phyloP scores from a whole-genome alignment of 2,329 filamentous ascomycete species.

The Diplodia scrobiculata region DNA sequence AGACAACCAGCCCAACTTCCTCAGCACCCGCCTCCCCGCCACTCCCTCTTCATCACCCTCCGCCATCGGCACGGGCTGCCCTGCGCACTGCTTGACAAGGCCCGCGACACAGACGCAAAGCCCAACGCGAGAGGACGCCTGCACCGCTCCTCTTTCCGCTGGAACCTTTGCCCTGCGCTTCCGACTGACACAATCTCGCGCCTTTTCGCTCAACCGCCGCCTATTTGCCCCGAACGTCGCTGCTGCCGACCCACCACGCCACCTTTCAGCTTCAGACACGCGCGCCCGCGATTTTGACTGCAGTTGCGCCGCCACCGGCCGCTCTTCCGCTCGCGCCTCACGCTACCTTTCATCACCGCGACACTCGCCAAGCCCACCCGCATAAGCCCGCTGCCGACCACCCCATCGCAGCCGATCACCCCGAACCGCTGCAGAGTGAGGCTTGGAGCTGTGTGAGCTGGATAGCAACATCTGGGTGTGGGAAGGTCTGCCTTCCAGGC shows the following conservation, averaged over 20 bases:
- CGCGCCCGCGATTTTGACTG: neutral
- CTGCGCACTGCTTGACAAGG: neutral
- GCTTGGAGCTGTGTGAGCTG: conserved; percentile 11
- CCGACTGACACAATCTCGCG: conserved; percentile 21
- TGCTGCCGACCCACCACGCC: neutral
- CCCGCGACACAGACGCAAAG: conserved; percentile 1
- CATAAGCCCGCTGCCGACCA: conserved; percentile 1
- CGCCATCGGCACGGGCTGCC: conserved; percentile 26
- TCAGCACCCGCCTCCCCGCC: conserved; percentile 31
- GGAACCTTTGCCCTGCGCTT: conserved; percentile 26
- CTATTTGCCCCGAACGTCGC: neutral
- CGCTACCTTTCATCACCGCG: conserved; percentile 16
- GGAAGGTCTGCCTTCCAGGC: conserved; percentile 42
- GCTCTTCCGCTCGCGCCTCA: conserved; percentile 18
- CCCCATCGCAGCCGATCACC: conserved; percentile 14
- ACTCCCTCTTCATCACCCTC: conserved; percentile 19
- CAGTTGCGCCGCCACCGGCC: conserved; percentile 1
- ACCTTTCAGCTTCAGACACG: conserved; percentile 20
- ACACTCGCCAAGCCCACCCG: conserved; percentile 20
- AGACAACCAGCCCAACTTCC: conserved; percentile 28
- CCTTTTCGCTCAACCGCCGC: conserved; percentile 13
- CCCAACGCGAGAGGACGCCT: conserved; percentile 26
- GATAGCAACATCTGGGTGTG: conserved; percentile 30
- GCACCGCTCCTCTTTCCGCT: conserved; percentile 30
- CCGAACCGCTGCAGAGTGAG: conserved; percentile 3